These are phyloP conservation scores for Atkinsonella texensis DNA, from an alignment of 2,329 filamentous ascomycete species.

Conservation along the genomic window DNA sequence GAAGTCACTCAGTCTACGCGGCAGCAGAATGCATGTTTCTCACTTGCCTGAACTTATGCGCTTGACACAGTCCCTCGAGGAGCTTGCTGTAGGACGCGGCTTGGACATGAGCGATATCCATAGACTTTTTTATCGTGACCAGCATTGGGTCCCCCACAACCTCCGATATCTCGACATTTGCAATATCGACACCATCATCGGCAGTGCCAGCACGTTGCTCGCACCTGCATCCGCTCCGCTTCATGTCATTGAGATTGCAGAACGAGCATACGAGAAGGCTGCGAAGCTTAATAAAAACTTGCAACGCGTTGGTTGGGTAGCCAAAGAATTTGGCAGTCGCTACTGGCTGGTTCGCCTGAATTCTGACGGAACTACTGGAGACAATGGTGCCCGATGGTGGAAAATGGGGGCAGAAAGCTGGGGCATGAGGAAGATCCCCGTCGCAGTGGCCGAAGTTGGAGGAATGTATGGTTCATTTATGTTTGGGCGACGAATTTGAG, in stretches of 20 bases:
- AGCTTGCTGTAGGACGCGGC: conserved; percentile 60
- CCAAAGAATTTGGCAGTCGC: conserved; percentile 54
- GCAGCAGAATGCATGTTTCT: conserved; percentile 53
- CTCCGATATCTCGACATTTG: conserved; percentile 69
- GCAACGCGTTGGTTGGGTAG: conserved; percentile 53
- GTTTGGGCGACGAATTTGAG: conserved; percentile 47
- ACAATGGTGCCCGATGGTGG: conserved; percentile 51
- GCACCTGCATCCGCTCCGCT: conserved; percentile 51
- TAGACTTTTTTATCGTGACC: conserved; percentile 44
- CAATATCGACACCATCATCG: conserved; percentile 44
- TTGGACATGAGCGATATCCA: conserved; percentile 55
- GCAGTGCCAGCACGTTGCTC: conserved; percentile 48
- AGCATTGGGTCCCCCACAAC: conserved; percentile 36
- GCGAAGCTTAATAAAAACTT: conserved; percentile 51
- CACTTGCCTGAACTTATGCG: conserved; percentile 54
- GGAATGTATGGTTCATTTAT: conserved; percentile 75
- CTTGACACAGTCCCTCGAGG: conserved; percentile 59
- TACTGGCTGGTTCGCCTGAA: conserved; percentile 54
- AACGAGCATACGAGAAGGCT: conserved; percentile 53
- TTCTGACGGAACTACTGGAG: conserved; percentile 20
- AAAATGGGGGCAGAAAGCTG: conserved; percentile 78
- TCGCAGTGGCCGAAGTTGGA: conserved; percentile 82
- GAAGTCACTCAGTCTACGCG: conserved; percentile 63
- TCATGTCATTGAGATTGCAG: conserved; percentile 63
- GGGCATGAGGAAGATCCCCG: conserved; percentile 86